Evolutionary conservation across 768 basidiomycete species (phyloP), one percentile per base, ranked within the genome.

Genomic region (Pholiota molesta): DNA sequence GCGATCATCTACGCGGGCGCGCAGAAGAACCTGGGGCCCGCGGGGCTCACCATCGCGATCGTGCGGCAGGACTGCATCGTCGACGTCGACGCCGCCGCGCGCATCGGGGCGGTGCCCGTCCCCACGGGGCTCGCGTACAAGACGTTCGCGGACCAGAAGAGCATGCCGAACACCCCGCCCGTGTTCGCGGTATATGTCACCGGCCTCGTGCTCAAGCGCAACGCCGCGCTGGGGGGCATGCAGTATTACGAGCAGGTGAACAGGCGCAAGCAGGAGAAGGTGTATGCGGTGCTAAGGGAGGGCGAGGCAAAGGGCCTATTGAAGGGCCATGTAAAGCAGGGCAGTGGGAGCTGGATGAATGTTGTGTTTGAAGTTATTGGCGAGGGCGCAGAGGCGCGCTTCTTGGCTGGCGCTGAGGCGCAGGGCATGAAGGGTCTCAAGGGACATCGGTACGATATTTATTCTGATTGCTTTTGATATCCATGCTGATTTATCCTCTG

Each of bases 21-120:
- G 23, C 97, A 99, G 78, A 99, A 99, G 82, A 99, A 99, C 74
- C 79, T 99, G 55, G 96, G 97, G 8, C 97, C 97, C 2, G 89
- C 97, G 0, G 97, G 97, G 1, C 79, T 97, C 23, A 95, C 94
- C 14, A 85, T 99, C 74, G 79, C 96, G 68, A 97, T 99, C 77
- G 93, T 98, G 21, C 86, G 93, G n/a, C 87, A 97, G 62, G 95
- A 97, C 77, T 90, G 96, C 72, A 80, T 98, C 70, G 94, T 96
- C 71, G 94, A 92, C 72, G 89, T 93, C 52, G 91, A 95, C 67
- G 88, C 86, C 2, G 91, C 93, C 0, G 84, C 87, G 14, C 80
- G 78, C 69, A 80, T 92, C 60, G 92, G 94, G 23, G 89, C 90
- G 2, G 72, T 79, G 2, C 87, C 89, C 14, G 88, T 95, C 16